Conservation (phyloP, 257 asterid genomes). For the Linderniella brevidens region DNA sequence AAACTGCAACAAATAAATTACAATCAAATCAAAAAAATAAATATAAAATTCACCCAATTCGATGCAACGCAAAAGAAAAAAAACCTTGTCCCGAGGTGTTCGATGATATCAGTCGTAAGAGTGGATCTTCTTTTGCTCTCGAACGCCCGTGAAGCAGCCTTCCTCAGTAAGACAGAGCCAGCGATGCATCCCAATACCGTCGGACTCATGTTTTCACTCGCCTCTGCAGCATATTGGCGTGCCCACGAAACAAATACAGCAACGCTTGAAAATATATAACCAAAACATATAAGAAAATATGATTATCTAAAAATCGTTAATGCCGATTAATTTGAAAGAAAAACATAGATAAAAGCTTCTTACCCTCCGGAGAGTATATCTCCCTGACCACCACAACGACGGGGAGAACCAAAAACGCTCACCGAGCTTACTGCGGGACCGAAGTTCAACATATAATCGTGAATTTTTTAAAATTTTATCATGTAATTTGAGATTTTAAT, state of each 20-base stretch:
- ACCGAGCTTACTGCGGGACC: conserved; percentile 40
- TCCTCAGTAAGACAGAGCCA: conserved; percentile 60
- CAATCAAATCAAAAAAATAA: too few relatives aligned
- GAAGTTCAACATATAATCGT: too few relatives aligned
- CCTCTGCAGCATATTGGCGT: conserved; percentile 26
- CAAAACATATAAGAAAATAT: not conserved
- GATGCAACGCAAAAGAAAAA: too few relatives aligned
- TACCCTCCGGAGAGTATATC: conserved; percentile 96
- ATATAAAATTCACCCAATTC: too few relatives aligned
- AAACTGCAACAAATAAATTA: conserved; percentile 26
- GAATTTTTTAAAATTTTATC: too few relatives aligned
- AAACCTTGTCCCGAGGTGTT: conserved; percentile 70
- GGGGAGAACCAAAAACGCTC: conserved; percentile 69
- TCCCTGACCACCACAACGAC: conserved; percentile 99
- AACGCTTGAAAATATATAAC: conserved; percentile 27
- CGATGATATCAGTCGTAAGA: conserved; percentile 69
- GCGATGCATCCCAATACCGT: conserved; percentile 62
- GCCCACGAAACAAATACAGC: conserved; percentile 88
- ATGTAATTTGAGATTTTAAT: not conserved
- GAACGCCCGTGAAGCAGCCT: conserved; percentile 74
- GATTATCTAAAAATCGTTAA: not conserved
- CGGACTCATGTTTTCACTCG: conserved; percentile 25
- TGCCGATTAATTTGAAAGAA: too few relatives aligned
- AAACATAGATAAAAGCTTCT: conserved; percentile 2
- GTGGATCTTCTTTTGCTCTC: conserved; percentile 64